Evolutionary conservation across 164 flowering plant species (phyloP).

Genomic region (Vitis rupestris): DNA sequence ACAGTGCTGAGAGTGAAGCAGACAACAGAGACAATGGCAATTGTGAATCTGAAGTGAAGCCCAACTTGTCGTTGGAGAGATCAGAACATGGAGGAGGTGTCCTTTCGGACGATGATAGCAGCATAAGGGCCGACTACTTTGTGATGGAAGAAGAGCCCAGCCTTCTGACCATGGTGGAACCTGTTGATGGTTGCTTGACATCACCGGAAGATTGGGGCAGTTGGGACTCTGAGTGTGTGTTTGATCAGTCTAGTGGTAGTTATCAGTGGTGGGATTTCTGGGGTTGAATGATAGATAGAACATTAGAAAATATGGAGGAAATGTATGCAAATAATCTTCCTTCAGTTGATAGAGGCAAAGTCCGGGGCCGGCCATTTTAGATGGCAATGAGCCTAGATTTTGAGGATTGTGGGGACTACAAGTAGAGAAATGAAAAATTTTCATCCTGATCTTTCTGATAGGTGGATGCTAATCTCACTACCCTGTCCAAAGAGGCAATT

Average conservation of each 20-base stretch:
- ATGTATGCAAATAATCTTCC: conserved; percentile 9
- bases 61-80: conserved; percentile 17
- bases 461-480: no score
- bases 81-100: conserved; percentile 15
- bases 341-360: neutral
- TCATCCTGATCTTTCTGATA: no score
- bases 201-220: conserved; percentile 41
- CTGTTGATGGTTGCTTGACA: conserved; percentile 35
- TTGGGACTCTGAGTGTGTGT: conserved; percentile 29
- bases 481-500: no score
- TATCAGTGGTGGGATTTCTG: conserved; percentile 58
- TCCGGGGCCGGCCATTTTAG: neutral
- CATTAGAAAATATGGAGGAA: neutral
- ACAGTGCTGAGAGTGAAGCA: conserved; percentile 17
- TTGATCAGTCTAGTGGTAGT: conserved; percentile 25
- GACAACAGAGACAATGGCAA: conserved; percentile 2
- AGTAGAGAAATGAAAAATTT: no score
- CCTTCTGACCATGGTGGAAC: conserved; percentile 31
- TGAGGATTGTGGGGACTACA: neutral
- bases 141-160: conserved; percentile 29
- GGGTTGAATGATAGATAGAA: conserved; percentile 24
- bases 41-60: conserved; percentile 17
- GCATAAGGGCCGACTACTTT: conserved; percentile 25
- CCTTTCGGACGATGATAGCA: conserved; percentile 26
- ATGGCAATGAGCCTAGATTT: neutral